A percentile compares a stretch with the other conserved stretches of the same genome.
Evolutionary conservation across 768 basidiomycete species (phyloP).

Genomic region (Rhizopogon rudus): DNA sequence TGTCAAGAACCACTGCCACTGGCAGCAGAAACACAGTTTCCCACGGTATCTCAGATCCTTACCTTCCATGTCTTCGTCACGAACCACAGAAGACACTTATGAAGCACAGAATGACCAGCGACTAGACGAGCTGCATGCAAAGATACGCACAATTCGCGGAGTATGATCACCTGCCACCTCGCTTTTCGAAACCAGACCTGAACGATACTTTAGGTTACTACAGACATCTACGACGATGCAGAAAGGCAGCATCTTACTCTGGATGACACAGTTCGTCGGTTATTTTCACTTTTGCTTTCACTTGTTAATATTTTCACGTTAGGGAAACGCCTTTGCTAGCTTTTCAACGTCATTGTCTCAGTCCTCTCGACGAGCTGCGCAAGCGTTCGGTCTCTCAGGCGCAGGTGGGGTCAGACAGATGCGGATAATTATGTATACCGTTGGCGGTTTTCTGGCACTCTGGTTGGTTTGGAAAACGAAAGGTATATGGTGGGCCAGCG

Average conservation of each 20-base stretch:
- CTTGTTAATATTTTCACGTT: neutral
- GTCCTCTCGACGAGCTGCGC: slow-evolving; percentile 63
- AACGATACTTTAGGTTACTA: slow-evolving; percentile 57
- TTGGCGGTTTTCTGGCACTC: slow-evolving; percentile 47
- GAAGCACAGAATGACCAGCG: slow-evolving; percentile 83
- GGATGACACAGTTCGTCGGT: slow-evolving; percentile 61
- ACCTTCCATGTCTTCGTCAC: slow-evolving; percentile 31
- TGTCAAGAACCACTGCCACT: too few relatives aligned
- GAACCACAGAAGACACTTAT: slow-evolving; percentile 63
- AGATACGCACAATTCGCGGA: slow-evolving; percentile 77
- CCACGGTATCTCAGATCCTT: slow-evolving; percentile 9
- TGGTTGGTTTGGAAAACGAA: slow-evolving; percentile 52
- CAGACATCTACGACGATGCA: slow-evolving; percentile 80
- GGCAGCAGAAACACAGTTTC: slow-evolving; percentile 4
- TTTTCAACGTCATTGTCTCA: slow-evolving; percentile 60
- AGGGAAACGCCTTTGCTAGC: slow-evolving; percentile 65
- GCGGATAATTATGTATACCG: slow-evolving; percentile 59
- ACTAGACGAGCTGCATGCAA: slow-evolving; percentile 80
- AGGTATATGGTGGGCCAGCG: slow-evolving; percentile 38
- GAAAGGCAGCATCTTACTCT: slow-evolving; percentile 78
- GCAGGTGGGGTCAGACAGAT: slow-evolving; percentile 64
- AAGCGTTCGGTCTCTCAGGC: slow-evolving; percentile 64
- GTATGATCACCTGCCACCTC: slow-evolving; percentile 34
- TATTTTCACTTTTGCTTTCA: neutral
- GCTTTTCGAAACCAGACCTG: neutral